phyloP scores from a whole-genome alignment of 768 basidiomycete genomes.

The Kockovaella imperatae region DNA sequence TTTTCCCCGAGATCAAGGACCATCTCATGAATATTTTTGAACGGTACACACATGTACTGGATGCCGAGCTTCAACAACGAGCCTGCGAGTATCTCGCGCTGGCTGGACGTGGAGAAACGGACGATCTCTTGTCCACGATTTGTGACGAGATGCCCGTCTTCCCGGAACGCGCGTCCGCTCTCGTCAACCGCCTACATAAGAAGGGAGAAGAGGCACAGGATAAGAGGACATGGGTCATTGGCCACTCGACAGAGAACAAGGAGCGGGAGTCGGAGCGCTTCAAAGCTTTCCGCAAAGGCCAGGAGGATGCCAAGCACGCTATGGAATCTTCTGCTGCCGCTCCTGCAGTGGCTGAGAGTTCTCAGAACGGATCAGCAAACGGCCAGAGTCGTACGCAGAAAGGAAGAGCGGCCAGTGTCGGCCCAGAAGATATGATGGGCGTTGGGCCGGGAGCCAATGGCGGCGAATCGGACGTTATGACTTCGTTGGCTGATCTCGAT shows the following conservation, averaged over 20 bases:
- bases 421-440: constrained; percentile 39
- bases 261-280: constrained; percentile 61
- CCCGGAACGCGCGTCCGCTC: constrained; percentile 84
- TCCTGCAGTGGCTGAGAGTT: constrained; percentile 10
- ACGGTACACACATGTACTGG: constrained; percentile 92
- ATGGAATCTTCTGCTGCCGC: constrained; percentile 10
- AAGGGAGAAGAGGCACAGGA: constrained; percentile 90
- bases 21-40: constrained; percentile 92
- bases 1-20: constrained; percentile 95
- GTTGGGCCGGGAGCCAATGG: constrained; percentile 34
- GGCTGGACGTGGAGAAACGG: constrained; percentile 74
- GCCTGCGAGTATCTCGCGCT: constrained; percentile 95
- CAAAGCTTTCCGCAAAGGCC: constrained; percentile 48
- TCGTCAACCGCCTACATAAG: constrained; percentile 75
- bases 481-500: constrained; percentile 76
- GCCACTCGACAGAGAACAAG: constrained; percentile 83
- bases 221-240: constrained; percentile 89
- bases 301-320: constrained; percentile 23
- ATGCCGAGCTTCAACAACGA: constrained; percentile 93
- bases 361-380: background rate
- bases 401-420: background rate
- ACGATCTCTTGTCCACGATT: constrained; percentile 84
- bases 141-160: constrained; percentile 99
- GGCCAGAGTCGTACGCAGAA: no score
- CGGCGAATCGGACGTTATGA: constrained; percentile 56